These are phyloP conservation scores for Scedosporium boydii DNA, from an alignment of 2,329 filamentous ascomycete genomes.

Conservation along the genomic window DNA sequence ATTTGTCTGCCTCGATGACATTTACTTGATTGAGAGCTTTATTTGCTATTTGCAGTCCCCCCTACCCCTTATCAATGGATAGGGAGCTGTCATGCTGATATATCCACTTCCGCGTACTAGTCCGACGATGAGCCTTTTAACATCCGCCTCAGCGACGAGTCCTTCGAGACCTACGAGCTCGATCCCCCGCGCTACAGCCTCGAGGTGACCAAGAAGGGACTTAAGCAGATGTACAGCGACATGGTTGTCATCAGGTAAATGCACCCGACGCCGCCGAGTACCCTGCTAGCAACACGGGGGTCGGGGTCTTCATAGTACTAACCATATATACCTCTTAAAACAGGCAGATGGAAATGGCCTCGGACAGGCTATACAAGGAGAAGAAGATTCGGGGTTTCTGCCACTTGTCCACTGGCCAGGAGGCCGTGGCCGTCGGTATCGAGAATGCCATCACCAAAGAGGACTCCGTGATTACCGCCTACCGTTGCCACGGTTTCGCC, in stretches of 20 bases:
- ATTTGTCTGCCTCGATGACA: neutral
- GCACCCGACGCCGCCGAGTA: neutral
- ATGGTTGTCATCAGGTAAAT: constrained; percentile 85
- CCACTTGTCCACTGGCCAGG: constrained; percentile 94
- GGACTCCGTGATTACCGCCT: constrained; percentile 95
- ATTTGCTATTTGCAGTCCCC: neutral
- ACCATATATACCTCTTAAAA: constrained; percentile 5
- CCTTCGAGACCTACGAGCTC: constrained; percentile 98
- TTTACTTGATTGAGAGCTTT: neutral
- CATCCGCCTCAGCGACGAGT: constrained; percentile 90
- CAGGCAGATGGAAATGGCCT: constrained; percentile 99
- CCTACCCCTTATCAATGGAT: neutral
- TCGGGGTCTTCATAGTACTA: constrained; percentile 2
- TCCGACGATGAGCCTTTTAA: constrained; percentile 91
- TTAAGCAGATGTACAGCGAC: constrained; percentile 98
- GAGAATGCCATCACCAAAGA: constrained; percentile 87
- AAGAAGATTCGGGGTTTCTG: constrained; percentile 99
- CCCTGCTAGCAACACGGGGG: neutral
- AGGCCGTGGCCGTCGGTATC: constrained; percentile 94
- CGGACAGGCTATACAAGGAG: constrained; percentile 98
- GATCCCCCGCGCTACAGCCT: constrained; percentile 92
- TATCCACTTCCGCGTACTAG: constrained; percentile 33
- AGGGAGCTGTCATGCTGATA: neutral
- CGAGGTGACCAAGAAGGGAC: constrained; percentile 89
- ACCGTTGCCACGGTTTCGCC: constrained; percentile 98